Base-by-base conservation (phyloP, 257 asterid genomes). In the Solanum pennellii region DNA sequence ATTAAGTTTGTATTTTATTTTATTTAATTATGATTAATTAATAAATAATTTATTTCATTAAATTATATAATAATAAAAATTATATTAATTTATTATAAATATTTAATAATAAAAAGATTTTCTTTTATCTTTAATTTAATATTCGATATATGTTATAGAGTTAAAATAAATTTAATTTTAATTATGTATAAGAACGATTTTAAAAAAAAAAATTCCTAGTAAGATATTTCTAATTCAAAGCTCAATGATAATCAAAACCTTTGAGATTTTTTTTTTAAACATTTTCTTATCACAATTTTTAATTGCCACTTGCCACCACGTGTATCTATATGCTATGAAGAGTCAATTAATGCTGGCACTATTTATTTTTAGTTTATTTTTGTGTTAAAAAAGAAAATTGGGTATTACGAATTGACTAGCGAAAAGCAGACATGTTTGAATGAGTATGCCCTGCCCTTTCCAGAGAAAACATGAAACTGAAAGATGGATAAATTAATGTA, bases 161-260 rank as follows among this genome's bases (percentile, higher is more conserved):
- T 65, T 3, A 3, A 0, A 5, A 66, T 0, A 25, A 66, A 66
- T 25, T 66, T 14, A 12, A 12, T 66, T 25, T 25, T 25, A 14
- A 11, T 4, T 2, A 12, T 25, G 4, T 8, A 6, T 14, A 68
- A 13, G 39, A 14, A 3, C 1, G 1, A 3, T 27, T 66, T 25
- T 3, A 3, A 10, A 25, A 14, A 5, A 2, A n/a, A 25, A 0
- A 3, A 1, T 3, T 21, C 1, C 0, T 21, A 21, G 10, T 9
- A 21, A 20, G 8, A 25, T 23, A 10, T n/a, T 65, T 65, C 20
- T 20, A 20, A 59, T 20, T 20, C 27, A 59, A 59, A 59, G n/a
- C 11, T 20, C 27, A 59, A 18, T 1, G 65, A 18, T 18, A 56
- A 56, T 56, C n/a, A 56, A 18, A 56, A 18, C n/a, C 65, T 56